Evolutionary conservation across 208 protist species (phyloP).

Genomic region (Naegleria lovaniensis): DNA sequence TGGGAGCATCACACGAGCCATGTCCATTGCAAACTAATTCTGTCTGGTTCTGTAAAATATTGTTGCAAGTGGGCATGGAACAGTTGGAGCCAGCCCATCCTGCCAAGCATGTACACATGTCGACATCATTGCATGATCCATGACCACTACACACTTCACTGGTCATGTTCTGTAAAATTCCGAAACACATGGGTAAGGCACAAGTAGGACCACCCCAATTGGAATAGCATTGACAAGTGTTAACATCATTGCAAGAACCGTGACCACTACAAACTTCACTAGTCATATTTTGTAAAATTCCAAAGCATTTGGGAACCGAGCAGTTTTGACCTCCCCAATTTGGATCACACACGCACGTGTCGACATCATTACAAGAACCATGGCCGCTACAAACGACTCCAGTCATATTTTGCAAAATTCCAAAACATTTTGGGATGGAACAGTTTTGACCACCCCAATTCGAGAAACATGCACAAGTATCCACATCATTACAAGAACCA

Average conservation of each 20-base stretch:
- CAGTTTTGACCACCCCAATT: not conserved
- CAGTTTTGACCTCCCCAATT: not conserved
- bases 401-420: not conserved
- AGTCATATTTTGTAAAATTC: not conserved
- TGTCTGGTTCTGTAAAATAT: not conserved
- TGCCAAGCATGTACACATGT: not conserved
- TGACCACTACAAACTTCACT: not conserved
- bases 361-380: not conserved
- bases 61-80: not conserved
- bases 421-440: not conserved
- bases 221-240: not conserved
- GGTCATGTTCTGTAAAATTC: not conserved
- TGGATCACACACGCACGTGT: not conserved
- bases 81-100: not conserved
- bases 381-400: not conserved
- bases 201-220: not conserved
- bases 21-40: not conserved
- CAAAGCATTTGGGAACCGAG: not conserved
- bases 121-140: not conserved
- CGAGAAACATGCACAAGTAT: not conserved
- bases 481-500: not conserved
- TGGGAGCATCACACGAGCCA: not conserved
- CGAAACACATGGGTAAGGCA: not conserved
- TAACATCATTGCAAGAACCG: not conserved
- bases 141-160: not conserved